Base-by-base conservation (phyloP, 2,329 filamentous ascomycete genomes). In the Talaromyces rugulosus region DNA sequence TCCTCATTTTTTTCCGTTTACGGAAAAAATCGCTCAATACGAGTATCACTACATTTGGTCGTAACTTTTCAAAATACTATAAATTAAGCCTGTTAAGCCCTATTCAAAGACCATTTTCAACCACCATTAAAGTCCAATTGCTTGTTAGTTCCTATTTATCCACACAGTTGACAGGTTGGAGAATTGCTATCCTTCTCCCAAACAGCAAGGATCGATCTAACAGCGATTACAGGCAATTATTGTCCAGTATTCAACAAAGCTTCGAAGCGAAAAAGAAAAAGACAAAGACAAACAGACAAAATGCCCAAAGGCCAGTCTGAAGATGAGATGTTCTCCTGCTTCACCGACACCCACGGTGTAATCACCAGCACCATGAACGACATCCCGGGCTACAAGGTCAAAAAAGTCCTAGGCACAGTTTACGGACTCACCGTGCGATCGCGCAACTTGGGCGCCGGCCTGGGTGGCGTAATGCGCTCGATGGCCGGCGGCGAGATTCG, bases 321-420 rank as follows among this genome's bases (percentile, higher is more conserved):
- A 18, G 64, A 65, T 53, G 53, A 67, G 55, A 65, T 66, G 66
- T 66, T 54, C 51, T 59, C 63, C 71, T 86, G 83, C 75, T 86
- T 85, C 72, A 83, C 83, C 44, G 85, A 87, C 68, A 87, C 85
- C 7, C 80, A 83, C 55, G 85, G 85, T 42, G 79, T 87, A 60
- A 82, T 87, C 65, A 87, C 84, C 0, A 83, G 83, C 0, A 87
- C 85, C 59, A 87, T 87, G 84, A 85, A 83, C 73, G 85, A 87
- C 68, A 74, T 88, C 27, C 85, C 85, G 0, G 85, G 85, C 7
- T 87, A 87, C 72, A 83, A 81, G 64, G 77, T 87, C 55, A 80
- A 82, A 42, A 78, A 78, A 59, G 82, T 86, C 1, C 80, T 88
- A 5, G 85, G 85, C 59, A 81, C 83, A 7, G 82, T 85, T 33